Evolutionary conservation across 169 alveolate species (phyloP).

Genomic region (Plasmodium cynomolgi): DNA sequence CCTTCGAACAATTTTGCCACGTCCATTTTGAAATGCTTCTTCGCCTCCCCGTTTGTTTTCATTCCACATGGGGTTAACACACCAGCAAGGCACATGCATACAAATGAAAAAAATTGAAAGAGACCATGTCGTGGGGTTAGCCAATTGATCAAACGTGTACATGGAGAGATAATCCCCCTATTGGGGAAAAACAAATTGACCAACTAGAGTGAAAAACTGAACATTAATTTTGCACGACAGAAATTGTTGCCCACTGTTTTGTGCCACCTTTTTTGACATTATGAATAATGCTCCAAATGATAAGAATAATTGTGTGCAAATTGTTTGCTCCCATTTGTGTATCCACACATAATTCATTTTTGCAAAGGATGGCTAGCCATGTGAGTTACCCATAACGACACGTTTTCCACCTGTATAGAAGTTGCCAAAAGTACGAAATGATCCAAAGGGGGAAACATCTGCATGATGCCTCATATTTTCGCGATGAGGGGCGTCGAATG

Average conservation of each 20-base stretch:
- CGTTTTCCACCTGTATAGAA: neutral
- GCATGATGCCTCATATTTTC: neutral
- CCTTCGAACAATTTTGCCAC: neutral
- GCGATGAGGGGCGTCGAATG: neutral
- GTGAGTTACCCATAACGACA: neutral
- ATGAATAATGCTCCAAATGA: neutral
- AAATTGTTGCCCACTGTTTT: neutral
- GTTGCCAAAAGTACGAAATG: neutral
- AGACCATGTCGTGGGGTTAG: neutral
- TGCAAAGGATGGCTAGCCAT: neutral
- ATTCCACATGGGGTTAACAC: neutral
- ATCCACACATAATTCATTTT: neutral
- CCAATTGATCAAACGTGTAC: neutral
- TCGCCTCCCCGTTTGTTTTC: neutral
- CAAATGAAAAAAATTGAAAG: neutral
- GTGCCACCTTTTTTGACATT: neutral
- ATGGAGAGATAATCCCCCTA: neutral
- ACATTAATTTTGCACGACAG: neutral
- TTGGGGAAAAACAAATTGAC: neutral
- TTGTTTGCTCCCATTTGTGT: neutral
- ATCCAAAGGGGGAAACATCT: neutral
- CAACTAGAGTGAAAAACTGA: neutral
- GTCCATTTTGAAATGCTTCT: neutral
- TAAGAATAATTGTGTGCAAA: neutral
- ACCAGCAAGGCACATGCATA: neutral